Conservation (phyloP, 169 alveolate species). For the Blepharisma undulans region DNA sequence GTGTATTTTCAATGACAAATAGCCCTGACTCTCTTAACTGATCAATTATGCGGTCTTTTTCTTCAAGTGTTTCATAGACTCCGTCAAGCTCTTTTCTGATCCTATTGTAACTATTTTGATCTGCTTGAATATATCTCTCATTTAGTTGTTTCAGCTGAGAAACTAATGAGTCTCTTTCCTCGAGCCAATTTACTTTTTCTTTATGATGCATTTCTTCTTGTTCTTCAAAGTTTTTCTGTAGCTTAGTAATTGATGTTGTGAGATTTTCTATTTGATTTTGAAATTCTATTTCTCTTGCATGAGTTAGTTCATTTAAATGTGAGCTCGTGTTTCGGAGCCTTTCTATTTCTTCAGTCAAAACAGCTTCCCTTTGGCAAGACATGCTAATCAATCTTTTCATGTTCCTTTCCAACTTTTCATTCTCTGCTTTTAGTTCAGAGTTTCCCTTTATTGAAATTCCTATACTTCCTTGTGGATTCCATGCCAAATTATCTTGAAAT, state of each 20-base stretch:
- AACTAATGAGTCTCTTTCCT: not conserved
- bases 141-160: not conserved
- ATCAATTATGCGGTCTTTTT: too few species aligned
- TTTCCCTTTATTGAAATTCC: not conserved
- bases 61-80: not conserved
- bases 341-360: not conserved
- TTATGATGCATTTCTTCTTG: not conserved
- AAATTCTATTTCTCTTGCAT: not conserved
- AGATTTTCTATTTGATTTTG: not conserved
- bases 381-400: not conserved
- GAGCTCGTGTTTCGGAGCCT: not conserved
- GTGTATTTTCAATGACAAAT: too few species aligned
- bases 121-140: not conserved
- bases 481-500: not conserved
- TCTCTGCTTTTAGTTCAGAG: not conserved
- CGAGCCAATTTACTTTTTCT: not conserved
- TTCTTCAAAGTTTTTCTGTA: not conserved
- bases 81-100: not conserved
- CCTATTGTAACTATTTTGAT: not conserved
- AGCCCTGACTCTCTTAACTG: too few species aligned
- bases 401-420: not conserved
- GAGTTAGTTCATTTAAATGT: not conserved
- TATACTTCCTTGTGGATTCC: too few species aligned
- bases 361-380: slow-evolving; percentile 12
- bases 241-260: not conserved